Evolutionary conservation across 2,329 filamentous ascomycete genomes (phyloP), one percentile per base, ranked within the genome.

Genomic region (Clonostachys chloroleuca): DNA sequence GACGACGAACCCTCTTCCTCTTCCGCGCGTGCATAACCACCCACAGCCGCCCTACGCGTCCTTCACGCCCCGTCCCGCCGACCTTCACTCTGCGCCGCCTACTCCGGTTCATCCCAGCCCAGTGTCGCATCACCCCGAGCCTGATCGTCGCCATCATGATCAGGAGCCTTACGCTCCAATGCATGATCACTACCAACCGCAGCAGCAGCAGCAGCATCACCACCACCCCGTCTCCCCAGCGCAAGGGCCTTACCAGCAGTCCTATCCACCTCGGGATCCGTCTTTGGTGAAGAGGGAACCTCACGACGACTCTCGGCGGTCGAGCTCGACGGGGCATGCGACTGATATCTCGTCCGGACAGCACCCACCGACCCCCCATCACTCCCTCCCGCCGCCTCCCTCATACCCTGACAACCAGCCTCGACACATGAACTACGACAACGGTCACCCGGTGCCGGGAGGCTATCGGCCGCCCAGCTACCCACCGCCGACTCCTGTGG

Each of bases 141-240:
- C 58, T 54, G 77, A 81, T 56, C 77, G 77, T 62, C 76, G 77
- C 55, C 74, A 76, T 57, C 72, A 78, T 75, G 78, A 80, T 46
- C 74, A 70, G 63, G 78, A 80, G 54, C 67, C 70, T 47, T 78
- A 74, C 58, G 67, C 74, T 59, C 71, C 74, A 53, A 74, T 78
- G 64, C 78, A 78, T 63, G 77, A 81, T 58, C 74, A 71, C 45
- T 72, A 74, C 55, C 63, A 59, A 34, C 62, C 44, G 1, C 54
- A 52, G 14, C 50, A 50, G 41, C 50, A 50, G 41, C 50, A 52
- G 9, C 52, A 51, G 16, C 53, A 51, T 42, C 51, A 50, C 46
- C 58, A 58, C 45, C 59, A 54, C 37, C 69, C 70, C 53, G 69
- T 68, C 48, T 71, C 72, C 44, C 70, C 71, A 52, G 69, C 69